Conservation (phyloP, 768 basidiomycete species). For the Asterophora parasitica region DNA sequence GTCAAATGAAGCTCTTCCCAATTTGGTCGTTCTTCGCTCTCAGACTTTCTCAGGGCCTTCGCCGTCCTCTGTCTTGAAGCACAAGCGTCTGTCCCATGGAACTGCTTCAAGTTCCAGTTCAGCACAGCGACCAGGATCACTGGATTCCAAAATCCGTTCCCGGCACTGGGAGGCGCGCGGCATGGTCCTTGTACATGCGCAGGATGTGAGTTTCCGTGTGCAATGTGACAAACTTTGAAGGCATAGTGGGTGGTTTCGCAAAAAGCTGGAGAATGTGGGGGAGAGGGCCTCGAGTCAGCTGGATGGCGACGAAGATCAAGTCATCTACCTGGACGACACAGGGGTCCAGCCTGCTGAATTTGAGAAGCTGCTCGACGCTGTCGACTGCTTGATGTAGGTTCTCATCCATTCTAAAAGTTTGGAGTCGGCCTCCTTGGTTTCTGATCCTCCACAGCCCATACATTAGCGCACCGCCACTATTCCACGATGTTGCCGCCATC, state of each 20-base stretch:
- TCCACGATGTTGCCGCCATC: conserved; percentile 25
- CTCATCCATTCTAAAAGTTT: neutral
- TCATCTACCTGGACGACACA: conserved; percentile 12
- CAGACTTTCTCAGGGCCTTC: no score
- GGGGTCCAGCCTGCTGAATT: conserved; percentile 29
- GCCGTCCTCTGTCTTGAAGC: no score
- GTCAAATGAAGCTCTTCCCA: no score
- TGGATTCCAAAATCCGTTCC: no score
- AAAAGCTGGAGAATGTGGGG: conserved; percentile 4
- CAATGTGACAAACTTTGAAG: conserved; percentile 29
- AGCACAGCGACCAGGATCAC: no score
- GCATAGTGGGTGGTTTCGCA: conserved; percentile 29
- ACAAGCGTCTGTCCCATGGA: no score
- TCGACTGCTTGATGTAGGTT: conserved; percentile 32
- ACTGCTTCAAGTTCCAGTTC: no score
- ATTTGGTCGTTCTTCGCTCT: no score
- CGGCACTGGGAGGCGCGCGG: conserved; percentile 29
- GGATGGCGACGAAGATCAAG: conserved; percentile 17
- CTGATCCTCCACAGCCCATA: conserved; percentile 9
- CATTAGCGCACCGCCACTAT: conserved; percentile 18
- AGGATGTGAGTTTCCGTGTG: conserved; percentile 29
- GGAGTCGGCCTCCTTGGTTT: no score
- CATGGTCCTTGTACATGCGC: conserved; percentile 30
- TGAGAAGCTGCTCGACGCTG: conserved; percentile 22
- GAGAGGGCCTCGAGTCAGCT: neutral